phyloP scores from a whole-genome alignment of 2,329 filamentous ascomycete species.

The Fusarium annulatum region DNA sequence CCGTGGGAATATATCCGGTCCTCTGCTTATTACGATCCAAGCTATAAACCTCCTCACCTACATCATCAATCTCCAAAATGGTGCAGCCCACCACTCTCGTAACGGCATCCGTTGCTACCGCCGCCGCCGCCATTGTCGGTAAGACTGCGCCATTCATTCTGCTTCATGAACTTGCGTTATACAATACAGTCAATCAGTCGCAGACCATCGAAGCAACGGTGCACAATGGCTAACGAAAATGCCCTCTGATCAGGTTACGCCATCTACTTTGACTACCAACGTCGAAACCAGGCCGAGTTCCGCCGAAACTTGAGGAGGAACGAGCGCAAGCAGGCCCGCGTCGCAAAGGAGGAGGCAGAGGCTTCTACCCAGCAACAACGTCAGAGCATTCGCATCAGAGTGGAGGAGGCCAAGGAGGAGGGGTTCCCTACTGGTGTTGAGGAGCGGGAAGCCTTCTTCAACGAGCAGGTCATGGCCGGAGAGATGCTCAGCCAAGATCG shows the following conservation, averaged over 20 bases:
- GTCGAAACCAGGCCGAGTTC: constrained; percentile 73
- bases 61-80: constrained; percentile 47
- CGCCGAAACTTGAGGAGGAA: constrained; percentile 77
- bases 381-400: constrained; percentile 77
- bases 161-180: background rate
- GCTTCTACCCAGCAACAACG: constrained; percentile 73
- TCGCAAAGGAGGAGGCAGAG: constrained; percentile 78
- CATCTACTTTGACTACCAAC: constrained; percentile 75
- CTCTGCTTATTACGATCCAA: constrained; percentile 18
- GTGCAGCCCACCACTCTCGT: constrained; percentile 66
- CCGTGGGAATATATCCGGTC: constrained; percentile 14
- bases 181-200: background rate
- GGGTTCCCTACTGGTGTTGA: constrained; percentile 92
- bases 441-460: constrained; percentile 96
- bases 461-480: constrained; percentile 91
- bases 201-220: background rate
- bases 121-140: constrained; percentile 71
- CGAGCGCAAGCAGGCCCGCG: constrained; percentile 77
- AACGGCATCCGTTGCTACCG: constrained; percentile 70
- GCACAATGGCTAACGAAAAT: constrained; percentile 31
- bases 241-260: constrained; percentile 65
- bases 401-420: constrained; percentile 87
- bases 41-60: constrained; percentile 16
- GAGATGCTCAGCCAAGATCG: constrained; percentile 86
- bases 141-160: constrained; percentile 40